Evolutionary conservation across 108 stramenopile species (phyloP).

Genomic region (Seminavis robusta): DNA sequence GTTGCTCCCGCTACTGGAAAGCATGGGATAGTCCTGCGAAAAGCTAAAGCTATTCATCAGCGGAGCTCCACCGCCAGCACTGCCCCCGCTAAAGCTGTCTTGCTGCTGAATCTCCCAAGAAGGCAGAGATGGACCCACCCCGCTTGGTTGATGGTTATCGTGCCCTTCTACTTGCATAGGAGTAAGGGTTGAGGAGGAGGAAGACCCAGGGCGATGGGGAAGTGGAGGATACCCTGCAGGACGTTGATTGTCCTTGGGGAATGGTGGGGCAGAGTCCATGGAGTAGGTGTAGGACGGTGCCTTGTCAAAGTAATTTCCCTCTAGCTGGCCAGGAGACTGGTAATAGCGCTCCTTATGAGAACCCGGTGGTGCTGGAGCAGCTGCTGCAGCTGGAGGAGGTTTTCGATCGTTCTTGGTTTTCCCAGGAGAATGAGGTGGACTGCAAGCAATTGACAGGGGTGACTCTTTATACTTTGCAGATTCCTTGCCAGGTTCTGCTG

Average conservation of each 20-base stretch:
- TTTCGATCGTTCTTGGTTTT: constrained; percentile 8
- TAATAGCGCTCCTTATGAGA: constrained; percentile 4
- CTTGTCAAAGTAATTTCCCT: constrained; percentile 31
- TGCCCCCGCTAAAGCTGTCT: constrained; percentile 57
- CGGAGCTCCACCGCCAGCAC: constrained; percentile 28
- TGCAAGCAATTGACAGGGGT: constrained; percentile 49
- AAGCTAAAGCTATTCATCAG: constrained; percentile 49
- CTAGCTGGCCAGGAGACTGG: constrained; percentile 17
- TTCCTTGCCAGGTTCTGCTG: background rate
- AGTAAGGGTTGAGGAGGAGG: constrained; percentile 39
- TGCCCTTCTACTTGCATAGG: constrained; percentile 28
- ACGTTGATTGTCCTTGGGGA: too few relatives aligned
- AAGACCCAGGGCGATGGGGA: constrained; percentile 41
- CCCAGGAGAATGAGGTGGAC: constrained; percentile 28
- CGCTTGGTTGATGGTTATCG: constrained; percentile 6
- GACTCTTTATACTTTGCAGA: constrained; percentile 24
- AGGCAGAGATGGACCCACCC: constrained; percentile 34
- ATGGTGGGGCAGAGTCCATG: constrained; percentile 46
- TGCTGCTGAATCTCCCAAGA: constrained; percentile 68
- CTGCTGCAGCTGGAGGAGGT: constrained; percentile 2
- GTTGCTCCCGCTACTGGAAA: constrained; percentile 33
- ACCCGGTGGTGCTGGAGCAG: background rate
- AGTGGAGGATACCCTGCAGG: constrained; percentile 8
- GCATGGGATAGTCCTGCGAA: constrained; percentile 48
- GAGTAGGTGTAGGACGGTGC: constrained; percentile 49